Conservation (phyloP, 2,329 filamentous ascomycete species). For the Alternaria consortialis region DNA sequence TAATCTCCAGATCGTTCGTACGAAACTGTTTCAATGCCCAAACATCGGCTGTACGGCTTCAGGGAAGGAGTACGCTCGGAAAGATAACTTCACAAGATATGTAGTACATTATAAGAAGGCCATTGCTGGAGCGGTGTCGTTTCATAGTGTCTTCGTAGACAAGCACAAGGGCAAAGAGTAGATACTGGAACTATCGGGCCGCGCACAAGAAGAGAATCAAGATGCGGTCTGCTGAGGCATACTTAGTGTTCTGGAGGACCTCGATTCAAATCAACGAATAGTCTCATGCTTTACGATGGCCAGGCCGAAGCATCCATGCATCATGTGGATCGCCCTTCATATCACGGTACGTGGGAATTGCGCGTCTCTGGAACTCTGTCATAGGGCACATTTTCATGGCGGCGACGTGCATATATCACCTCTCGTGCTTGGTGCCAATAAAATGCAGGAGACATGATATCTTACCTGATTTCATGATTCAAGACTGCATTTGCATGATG, state of each 20-base stretch:
- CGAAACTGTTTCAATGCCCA: background rate
- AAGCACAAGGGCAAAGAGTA: background rate
- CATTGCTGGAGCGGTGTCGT: background rate
- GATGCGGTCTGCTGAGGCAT: background rate
- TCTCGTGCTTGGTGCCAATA: background rate
- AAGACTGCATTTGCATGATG: background rate
- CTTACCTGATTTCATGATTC: background rate
- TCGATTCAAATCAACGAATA: background rate
- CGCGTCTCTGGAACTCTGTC: no score
- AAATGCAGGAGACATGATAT: background rate
- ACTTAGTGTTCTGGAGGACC: background rate
- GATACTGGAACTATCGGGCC: background rate
- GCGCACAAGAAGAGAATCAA: no score
- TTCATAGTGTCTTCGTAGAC: background rate
- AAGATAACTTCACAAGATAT: background rate
- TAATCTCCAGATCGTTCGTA: background rate
- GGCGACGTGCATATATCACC: no score
- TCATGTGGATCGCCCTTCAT: no score
- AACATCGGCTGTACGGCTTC: background rate
- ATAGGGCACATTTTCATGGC: background rate
- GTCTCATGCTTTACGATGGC: background rate
- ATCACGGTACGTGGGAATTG: no score
- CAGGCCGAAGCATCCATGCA: background rate
- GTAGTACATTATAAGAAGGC: background rate
- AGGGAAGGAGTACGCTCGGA: background rate